Evolutionary conservation across 495 filamentous ascomycete genomes (phyloP).

Genomic region (Glonium stellatum): DNA sequence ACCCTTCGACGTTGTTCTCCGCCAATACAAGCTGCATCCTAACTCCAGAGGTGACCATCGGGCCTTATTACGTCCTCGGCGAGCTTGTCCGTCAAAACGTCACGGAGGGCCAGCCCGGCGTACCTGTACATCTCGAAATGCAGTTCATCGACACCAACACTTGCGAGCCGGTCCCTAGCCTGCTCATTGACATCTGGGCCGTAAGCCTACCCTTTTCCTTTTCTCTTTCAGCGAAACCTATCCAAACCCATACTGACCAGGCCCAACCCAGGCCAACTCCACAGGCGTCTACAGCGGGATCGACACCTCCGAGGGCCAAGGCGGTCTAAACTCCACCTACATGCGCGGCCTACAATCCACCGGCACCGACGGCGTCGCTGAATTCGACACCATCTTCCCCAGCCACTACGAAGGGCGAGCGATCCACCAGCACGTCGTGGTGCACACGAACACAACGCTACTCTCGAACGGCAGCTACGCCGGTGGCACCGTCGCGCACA

Average conservation of each 20-base stretch:
- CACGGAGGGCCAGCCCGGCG: constrained; percentile 47
- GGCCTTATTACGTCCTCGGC: constrained; percentile 29
- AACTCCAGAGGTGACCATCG: constrained; percentile 21
- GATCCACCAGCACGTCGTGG: constrained; percentile 46
- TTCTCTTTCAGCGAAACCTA: neutral
- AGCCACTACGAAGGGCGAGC: constrained; percentile 53
- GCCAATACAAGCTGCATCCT: constrained; percentile 18
- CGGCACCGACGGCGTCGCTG: constrained; percentile 47
- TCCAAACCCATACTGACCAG: neutral
- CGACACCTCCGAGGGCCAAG: neutral
- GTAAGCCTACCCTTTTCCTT: neutral
- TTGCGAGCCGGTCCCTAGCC: constrained; percentile 46
- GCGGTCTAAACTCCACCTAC: constrained; percentile 5
- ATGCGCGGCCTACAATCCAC: constrained; percentile 35
- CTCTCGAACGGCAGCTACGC: constrained; percentile 45
- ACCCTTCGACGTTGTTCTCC: constrained; percentile 5
- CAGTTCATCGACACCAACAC: constrained; percentile 54
- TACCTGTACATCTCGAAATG: constrained; percentile 51
- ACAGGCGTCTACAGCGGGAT: constrained; percentile 6
- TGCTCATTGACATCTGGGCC: constrained; percentile 44
- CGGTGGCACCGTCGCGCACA: constrained; percentile 47
- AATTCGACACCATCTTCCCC: constrained; percentile 51
- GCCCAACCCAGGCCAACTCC: neutral
- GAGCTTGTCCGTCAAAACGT: constrained; percentile 48
- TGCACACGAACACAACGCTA: constrained; percentile 11